Evolutionary conservation across 2,329 filamentous ascomycete genomes (phyloP).

Genomic region (Aphanoascus verrucosus): DNA sequence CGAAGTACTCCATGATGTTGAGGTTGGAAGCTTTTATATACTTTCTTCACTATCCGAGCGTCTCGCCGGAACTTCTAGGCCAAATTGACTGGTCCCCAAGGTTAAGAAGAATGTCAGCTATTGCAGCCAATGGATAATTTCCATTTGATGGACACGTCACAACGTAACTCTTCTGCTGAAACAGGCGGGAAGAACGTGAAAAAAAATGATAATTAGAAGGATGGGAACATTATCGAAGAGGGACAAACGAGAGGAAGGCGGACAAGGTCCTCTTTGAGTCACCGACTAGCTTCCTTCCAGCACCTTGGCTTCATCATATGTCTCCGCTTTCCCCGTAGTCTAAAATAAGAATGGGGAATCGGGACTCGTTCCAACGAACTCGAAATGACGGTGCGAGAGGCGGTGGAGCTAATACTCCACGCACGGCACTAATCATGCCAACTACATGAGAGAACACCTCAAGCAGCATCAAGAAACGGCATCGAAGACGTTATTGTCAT

Average conservation of each 20-base stretch:
- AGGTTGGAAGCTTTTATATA: conserved; percentile 5
- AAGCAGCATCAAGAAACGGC: not conserved
- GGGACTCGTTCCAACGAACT: not conserved
- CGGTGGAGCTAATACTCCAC: not conserved
- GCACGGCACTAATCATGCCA: not conserved
- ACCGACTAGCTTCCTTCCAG: not conserved
- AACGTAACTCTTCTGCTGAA: not conserved
- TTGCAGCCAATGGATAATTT: conserved; percentile 3
- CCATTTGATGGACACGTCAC: conserved; percentile 5
- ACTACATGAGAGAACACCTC: not conserved
- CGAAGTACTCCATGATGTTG: conserved; percentile 37
- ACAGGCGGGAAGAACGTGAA: not conserved
- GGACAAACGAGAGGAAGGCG: not conserved
- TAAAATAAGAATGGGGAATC: conserved; percentile 6
- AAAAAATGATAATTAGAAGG: not conserved
- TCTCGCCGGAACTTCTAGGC: not conserved
- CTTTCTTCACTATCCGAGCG: not conserved
- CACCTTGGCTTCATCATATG: not conserved
- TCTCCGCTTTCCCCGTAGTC: conserved; percentile 11
- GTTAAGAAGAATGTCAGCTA: conserved; percentile 4
- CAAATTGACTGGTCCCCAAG: not conserved
- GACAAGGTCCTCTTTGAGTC: conserved; percentile 6
- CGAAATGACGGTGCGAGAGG: not conserved
- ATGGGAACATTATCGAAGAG: not conserved
- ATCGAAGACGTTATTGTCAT: not conserved